Evolutionary conservation across 2,329 filamentous ascomycete genomes (phyloP).

Genomic region (Blastomyces emzantsi): DNA sequence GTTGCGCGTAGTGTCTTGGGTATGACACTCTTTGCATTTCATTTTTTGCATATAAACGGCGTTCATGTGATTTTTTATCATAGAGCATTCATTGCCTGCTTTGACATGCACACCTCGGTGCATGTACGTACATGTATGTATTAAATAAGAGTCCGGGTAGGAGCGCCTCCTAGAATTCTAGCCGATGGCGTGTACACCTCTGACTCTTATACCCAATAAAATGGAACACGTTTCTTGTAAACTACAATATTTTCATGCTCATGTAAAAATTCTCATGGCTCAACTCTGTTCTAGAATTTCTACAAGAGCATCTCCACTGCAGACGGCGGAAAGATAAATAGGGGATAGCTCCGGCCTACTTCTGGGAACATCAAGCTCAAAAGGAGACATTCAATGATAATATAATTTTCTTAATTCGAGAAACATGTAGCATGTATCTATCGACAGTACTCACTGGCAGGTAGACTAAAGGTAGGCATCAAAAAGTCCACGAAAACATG

Average conservation of each 20-base stretch:
- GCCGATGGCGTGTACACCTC: not conserved
- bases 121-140: not conserved
- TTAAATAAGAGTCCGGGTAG: not conserved
- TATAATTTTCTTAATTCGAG: not conserved
- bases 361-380: not conserved
- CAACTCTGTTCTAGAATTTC: not conserved
- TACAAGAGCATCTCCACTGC: not conserved
- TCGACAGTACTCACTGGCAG: not conserved
- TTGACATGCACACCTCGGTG: not conserved
- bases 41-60: conserved; percentile 1
- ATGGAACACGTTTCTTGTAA: not conserved
- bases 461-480: not conserved
- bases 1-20: not conserved
- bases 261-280: not conserved
- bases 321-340: not conserved
- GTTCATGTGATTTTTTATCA: not conserved
- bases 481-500: not conserved
- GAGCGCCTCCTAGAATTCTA: not conserved
- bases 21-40: not conserved
- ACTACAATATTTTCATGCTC: not conserved
- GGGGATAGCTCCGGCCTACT: not conserved
- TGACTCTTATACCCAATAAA: no score
- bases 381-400: not conserved
- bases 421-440: not conserved
- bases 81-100: not conserved